Base-by-base conservation (phyloP, 441 rosid genomes). In the Manihot esculenta region DNA sequence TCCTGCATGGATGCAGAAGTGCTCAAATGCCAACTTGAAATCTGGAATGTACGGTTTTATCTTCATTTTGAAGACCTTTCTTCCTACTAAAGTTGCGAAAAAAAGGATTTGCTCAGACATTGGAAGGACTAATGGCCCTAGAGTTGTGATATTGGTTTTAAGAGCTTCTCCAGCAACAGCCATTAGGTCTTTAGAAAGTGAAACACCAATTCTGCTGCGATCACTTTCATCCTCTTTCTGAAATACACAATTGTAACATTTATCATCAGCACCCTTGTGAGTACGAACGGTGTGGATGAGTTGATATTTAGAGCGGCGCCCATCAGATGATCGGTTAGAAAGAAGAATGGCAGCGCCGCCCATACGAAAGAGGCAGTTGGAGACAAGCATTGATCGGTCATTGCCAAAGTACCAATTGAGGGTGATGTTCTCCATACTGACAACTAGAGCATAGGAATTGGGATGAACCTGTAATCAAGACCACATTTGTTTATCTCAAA, bases 401-500 rank as follows among this genome's bases (percentile, higher is more conserved):
- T 92, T 88, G 7, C 97, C 96, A 68, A 81, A 84, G 77, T 88
- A 92, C 97, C 94, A 87, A 72, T 91, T 89, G 42, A 84, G 75
- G n/a, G 96, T 92, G 71, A 87, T 87, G 87, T 91, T 91, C 76
- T 91, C 97, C 42, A 89, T 91, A 75, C 95, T 91, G 14, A 91
- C 84, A 42, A 92, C 85, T 27, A 89, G 77, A 3, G 96, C 92
- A 27, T 85, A 89, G 10, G 85, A 77, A 73, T 88, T 87, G 6
- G 92, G 89, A 47, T 88, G 85, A 30, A 79, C 92, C 94, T 91
- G 81, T 14, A n/a, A n/a, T n/a, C n/a, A n/a, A n/a, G n/a, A n/a
- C n/a, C n/a, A n/a, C n/a, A n/a, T n/a, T n/a, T n/a, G n/a, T n/a
- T n/a, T n/a, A n/a, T n/a, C n/a, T n/a, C n/a, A n/a, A n/a, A n/a